Percentiles rank a stretch among this genome's conserved stretches.
These are phyloP conservation scores for Phtheirospermum japonicum DNA, from an alignment of 257 asterid species.

Conservation along the genomic window DNA sequence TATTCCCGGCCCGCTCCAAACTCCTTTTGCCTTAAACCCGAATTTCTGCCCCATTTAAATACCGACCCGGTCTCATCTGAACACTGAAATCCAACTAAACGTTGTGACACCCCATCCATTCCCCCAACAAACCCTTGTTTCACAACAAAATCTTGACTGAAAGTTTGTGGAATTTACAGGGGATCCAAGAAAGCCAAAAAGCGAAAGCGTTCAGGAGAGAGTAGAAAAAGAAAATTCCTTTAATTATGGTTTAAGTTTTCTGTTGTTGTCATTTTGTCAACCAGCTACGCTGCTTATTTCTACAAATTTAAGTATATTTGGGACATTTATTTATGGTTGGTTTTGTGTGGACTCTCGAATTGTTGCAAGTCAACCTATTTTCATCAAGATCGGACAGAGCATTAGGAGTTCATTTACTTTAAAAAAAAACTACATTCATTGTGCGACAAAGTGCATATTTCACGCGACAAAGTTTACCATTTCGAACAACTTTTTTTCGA, in stretches of 20 bases:
- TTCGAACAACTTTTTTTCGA: too few species aligned
- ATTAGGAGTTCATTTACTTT: background rate
- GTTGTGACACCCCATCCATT: too few species aligned
- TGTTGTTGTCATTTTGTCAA: background rate
- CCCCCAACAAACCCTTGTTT: too few species aligned
- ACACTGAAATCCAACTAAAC: too few species aligned
- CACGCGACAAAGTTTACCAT: too few species aligned
- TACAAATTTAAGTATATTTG: background rate
- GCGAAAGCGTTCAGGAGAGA: background rate
- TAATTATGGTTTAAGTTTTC: background rate
- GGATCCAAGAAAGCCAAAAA: conserved; percentile 34
- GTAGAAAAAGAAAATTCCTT: background rate
- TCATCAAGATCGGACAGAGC: too few species aligned
- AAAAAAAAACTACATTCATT: too few species aligned
- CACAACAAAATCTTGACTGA: background rate
- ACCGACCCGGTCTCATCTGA: too few species aligned
- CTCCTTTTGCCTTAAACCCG: too few species aligned
- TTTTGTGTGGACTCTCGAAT: background rate
- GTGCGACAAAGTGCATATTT: too few species aligned
- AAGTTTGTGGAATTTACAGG: background rate
- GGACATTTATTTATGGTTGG: background rate
- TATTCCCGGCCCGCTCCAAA: too few species aligned
- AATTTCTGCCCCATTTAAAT: too few species aligned
- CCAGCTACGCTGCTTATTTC: background rate
- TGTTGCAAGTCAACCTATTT: background rate